Conservation (phyloP, 768 basidiomycete genomes). For the Arthromyces matolae region DNA sequence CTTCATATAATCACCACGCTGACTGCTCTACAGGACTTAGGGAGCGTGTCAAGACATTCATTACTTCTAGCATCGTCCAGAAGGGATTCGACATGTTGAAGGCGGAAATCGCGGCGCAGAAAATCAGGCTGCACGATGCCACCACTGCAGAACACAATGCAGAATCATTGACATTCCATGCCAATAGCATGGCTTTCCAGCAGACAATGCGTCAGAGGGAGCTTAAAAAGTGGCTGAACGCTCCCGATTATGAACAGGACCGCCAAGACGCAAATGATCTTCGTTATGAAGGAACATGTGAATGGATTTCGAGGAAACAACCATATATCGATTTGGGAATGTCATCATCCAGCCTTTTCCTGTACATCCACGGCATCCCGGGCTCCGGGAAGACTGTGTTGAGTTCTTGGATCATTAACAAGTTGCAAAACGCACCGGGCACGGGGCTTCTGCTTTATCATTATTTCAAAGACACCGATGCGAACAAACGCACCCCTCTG, state of each 20-base stretch:
- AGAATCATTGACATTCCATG: not conserved
- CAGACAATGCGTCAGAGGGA: not conserved
- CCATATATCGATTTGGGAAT: constrained; percentile 1
- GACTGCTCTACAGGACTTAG: not conserved
- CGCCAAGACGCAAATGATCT: not conserved
- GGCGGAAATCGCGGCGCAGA: not conserved
- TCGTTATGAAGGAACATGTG: constrained; percentile 6
- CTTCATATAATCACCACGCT: not conserved
- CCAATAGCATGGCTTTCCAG: not conserved
- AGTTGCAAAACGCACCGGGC: too few relatives aligned
- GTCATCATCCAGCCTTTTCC: not conserved
- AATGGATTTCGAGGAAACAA: constrained; percentile 5
- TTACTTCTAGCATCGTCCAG: not conserved
- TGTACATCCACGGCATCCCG: constrained; percentile 6
- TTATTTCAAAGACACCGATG: constrained; percentile 7
- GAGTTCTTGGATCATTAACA: constrained; percentile 9
- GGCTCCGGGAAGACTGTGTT: constrained; percentile 11
- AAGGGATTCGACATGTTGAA: not conserved
- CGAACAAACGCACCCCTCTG: not conserved
- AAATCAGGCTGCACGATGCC: not conserved
- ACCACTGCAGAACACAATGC: constrained; percentile 3
- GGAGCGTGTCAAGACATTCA: not conserved
- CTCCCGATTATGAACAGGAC: constrained; percentile 4
- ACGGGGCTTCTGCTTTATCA: constrained; percentile 5
- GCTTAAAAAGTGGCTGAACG: constrained; percentile 7